Evolutionary conservation across 1,284 basidiomycete species (phyloP).

Genomic region (Tausonia pullulans): DNA sequence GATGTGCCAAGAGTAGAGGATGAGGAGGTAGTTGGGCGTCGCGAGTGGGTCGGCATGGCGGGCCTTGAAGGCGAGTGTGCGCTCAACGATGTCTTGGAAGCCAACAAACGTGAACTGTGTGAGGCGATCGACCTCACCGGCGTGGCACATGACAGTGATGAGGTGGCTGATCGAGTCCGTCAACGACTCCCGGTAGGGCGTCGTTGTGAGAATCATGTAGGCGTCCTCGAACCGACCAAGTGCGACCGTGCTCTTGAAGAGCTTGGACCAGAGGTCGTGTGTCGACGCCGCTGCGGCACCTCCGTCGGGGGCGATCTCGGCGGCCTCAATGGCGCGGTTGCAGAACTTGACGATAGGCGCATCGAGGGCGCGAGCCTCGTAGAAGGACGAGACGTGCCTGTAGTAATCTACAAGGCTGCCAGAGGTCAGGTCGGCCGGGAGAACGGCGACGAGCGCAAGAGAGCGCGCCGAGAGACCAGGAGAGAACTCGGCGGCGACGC

Average conservation of each 20-base stretch:
- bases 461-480: slow-evolving; percentile 26
- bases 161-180: slow-evolving; percentile 43
- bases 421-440: slow-evolving; percentile 17
- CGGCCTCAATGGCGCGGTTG: slow-evolving; percentile 60
- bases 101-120: slow-evolving; percentile 78
- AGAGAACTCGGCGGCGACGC: slow-evolving; percentile 69
- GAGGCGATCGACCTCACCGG: slow-evolving; percentile 63
- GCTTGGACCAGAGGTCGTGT: slow-evolving; percentile 57
- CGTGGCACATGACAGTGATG: slow-evolving; percentile 87
- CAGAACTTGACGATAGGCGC: slow-evolving; percentile 61
- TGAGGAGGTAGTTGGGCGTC: slow-evolving; percentile 76
- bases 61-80: slow-evolving; percentile 81
- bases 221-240: slow-evolving; percentile 71
- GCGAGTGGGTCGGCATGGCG: slow-evolving; percentile 82
- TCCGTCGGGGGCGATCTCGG: slow-evolving; percentile 20
- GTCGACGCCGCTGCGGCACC: slow-evolving; percentile 29
- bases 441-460: slow-evolving; percentile 17
- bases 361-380: slow-evolving; percentile 48
- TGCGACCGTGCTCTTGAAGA: slow-evolving; percentile 66
- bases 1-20: slow-evolving; percentile 91
- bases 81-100: slow-evolving; percentile 77
- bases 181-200: slow-evolving; percentile 62
- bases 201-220: slow-evolving; percentile 60
- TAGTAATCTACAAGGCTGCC: slow-evolving; percentile 47
- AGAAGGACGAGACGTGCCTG: slow-evolving; percentile 59